Percentiles rank a stretch among this genome's conserved stretches.
phyloP scores from a whole-genome alignment of 257 asterid genomes.

The Phtheirospermum japonicum region DNA sequence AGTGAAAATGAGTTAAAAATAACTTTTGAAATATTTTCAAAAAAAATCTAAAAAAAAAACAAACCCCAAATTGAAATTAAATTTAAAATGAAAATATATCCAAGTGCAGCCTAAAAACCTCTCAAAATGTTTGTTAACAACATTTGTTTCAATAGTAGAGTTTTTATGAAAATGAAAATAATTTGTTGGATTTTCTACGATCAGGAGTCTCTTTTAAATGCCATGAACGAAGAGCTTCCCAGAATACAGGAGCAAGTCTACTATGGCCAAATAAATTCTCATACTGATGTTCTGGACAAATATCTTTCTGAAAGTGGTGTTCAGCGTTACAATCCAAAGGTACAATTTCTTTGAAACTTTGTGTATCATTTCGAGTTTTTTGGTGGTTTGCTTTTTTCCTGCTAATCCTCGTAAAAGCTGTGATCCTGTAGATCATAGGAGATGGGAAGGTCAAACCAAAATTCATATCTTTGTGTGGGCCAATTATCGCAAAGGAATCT shows the following conservation, averaged over 20 bases:
- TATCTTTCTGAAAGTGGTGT: constrained; percentile 89
- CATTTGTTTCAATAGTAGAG: constrained; percentile 27
- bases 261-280: constrained; percentile 83
- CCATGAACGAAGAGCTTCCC: constrained; percentile 97
- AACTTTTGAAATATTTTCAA: too few species aligned
- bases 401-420: constrained; percentile 30
- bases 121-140: constrained; percentile 16
- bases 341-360: constrained; percentile 30
- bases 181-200: constrained; percentile 32
- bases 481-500: constrained; percentile 60
- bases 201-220: constrained; percentile 86
- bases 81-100: too few species aligned
- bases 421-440: constrained; percentile 67
- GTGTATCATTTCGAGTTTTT: constrained; percentile 21
- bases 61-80: too few species aligned
- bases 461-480: constrained; percentile 64
- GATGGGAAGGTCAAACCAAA: constrained; percentile 86
- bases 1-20: too few species aligned
- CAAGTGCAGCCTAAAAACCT: too few species aligned
- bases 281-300: constrained; percentile 84
- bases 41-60: too few species aligned
- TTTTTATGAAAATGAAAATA: constrained; percentile 17
- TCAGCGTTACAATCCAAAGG: constrained; percentile 92
- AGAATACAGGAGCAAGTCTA: constrained; percentile 97
- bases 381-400: constrained; percentile 20